Conservation (phyloP, 2,329 filamentous ascomycete species). For the Diaporthe sp. region DNA sequence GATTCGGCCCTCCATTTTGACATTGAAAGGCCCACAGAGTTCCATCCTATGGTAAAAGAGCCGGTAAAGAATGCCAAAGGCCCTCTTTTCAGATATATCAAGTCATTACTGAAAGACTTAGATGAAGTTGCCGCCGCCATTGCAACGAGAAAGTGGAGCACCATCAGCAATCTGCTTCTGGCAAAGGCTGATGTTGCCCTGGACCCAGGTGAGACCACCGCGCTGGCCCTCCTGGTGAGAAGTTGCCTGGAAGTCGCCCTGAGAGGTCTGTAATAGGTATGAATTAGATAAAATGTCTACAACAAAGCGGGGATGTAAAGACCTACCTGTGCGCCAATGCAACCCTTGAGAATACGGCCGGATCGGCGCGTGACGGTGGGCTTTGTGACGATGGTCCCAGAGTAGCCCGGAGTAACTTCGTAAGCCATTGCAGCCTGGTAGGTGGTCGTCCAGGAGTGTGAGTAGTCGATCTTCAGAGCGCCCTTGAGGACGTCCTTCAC, state of each 20-base stretch:
- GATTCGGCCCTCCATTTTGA: not conserved
- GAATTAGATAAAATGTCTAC: not conserved
- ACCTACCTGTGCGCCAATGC: slow-evolving; percentile 7
- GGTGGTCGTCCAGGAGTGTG: slow-evolving; percentile 10
- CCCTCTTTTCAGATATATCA: not conserved
- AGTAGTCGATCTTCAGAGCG: not conserved
- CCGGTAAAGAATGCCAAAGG: too few relatives aligned
- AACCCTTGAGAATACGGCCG: slow-evolving; percentile 21
- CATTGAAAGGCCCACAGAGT: not conserved
- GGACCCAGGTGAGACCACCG: slow-evolving; percentile 7
- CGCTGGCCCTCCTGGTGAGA: slow-evolving; percentile 16
- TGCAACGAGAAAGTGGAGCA: slow-evolving; percentile 7
- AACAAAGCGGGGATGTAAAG: not conserved
- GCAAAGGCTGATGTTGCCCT: slow-evolving; percentile 17
- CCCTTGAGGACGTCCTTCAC: slow-evolving; percentile 8
- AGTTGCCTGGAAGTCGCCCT: not conserved
- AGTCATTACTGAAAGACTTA: not conserved
- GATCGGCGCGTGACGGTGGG: slow-evolving; percentile 2
- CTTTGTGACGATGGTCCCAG: not conserved
- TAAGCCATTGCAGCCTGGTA: slow-evolving; percentile 2
- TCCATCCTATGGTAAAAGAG: not conserved
- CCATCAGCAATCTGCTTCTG: slow-evolving; percentile 14
- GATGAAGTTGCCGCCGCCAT: slow-evolving; percentile 16
- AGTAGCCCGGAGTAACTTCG: not conserved
- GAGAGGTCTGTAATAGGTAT: not conserved